A percentile compares a stretch with the other conserved stretches of the same genome.
phyloP scores from a whole-genome alignment of 2,329 filamentous ascomycete genomes.

The Pseudopithomyces chartarum region DNA sequence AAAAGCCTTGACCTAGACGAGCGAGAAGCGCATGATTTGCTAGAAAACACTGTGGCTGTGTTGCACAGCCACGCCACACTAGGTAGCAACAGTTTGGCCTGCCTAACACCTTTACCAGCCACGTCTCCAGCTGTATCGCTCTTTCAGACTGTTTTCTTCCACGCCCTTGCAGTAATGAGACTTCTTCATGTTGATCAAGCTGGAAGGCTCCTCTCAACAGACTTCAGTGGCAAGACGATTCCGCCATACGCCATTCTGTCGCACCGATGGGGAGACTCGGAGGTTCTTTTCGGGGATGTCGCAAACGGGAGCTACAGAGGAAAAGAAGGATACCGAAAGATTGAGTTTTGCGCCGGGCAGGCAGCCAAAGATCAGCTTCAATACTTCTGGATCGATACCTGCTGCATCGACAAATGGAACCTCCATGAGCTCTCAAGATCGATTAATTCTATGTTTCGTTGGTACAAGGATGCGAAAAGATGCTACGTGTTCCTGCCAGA shows the following conservation, averaged over 20 bases:
- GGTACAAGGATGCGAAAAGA: conserved; percentile 18
- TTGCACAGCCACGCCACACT: too few relatives aligned
- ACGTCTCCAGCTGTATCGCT: too few relatives aligned
- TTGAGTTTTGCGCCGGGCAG: conserved; percentile 25
- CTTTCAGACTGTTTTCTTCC: too few relatives aligned
- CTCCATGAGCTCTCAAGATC: conserved; percentile 15
- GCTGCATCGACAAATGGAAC: conserved; percentile 26
- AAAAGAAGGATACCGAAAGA: conserved; percentile 20
- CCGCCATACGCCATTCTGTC: conserved; percentile 37
- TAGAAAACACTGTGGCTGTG: too few relatives aligned
- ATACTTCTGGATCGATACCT: conserved; percentile 29
- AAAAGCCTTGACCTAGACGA: too few relatives aligned
- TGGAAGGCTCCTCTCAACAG: background rate
- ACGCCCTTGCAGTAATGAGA: background rate
- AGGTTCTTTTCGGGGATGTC: conserved; percentile 35
- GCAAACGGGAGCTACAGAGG: conserved; percentile 14
- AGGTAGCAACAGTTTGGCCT: too few relatives aligned
- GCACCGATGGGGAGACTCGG: conserved; percentile 38
- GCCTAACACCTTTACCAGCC: too few relatives aligned
- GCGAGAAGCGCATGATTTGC: too few relatives aligned
- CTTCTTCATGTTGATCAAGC: background rate
- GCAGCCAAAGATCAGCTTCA: conserved; percentile 22
- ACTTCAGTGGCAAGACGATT: background rate
- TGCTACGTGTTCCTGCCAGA: conserved; percentile 25
- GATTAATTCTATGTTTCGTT: conserved; percentile 10